Percentiles rank a stretch among this genome's conserved stretches.
These are phyloP conservation scores for Ganoderma lucidum DNA, from an alignment of 1,284 basidiomycete genomes.

Conservation along the genomic window DNA sequence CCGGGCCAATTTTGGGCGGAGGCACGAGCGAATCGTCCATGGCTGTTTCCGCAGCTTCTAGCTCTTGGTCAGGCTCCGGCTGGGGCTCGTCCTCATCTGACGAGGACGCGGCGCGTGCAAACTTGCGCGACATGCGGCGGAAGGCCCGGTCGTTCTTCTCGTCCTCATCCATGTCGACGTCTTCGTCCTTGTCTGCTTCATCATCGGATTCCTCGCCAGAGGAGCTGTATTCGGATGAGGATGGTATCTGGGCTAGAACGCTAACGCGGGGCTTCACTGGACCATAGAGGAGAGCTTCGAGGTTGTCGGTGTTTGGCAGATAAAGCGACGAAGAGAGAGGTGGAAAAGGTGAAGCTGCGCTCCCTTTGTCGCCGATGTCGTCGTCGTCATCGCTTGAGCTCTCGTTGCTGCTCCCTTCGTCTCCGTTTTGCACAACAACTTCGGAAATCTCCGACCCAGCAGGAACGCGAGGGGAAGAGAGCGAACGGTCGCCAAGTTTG, in stretches of 20 bases:
- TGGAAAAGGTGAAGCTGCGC: not conserved
- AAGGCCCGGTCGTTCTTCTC: conserved; percentile 36
- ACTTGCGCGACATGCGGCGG: conserved; percentile 37
- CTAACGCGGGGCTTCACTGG: conserved; percentile 31
- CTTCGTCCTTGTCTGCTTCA: conserved; percentile 31
- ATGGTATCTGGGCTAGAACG: conserved; percentile 36
- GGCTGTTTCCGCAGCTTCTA: conserved; percentile 4
- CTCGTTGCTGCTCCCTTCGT: conserved; percentile 42
- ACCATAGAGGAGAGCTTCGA: conserved; percentile 40
- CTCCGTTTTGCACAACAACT: conserved; percentile 38
- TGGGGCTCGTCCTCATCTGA: conserved; percentile 39
- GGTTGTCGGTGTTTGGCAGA: conserved; percentile 12
- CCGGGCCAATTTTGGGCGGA: conserved; percentile 32
- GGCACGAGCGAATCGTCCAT: conserved; percentile 26
- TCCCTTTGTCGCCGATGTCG: not conserved
- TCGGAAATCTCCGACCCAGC: conserved; percentile 42
- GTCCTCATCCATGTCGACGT: conserved; percentile 34
- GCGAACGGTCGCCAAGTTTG: conserved; percentile 9
- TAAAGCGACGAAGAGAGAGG: not conserved
- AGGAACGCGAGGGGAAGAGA: conserved; percentile 32
- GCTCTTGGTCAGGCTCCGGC: conserved; percentile 17
- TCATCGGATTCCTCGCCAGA: conserved; percentile 30
- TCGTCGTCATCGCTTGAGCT: conserved; percentile 32
- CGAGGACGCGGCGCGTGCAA: conserved; percentile 32
- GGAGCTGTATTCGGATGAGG: conserved; percentile 30